These are phyloP conservation scores for Colletotrichum ledebouriae DNA, from an alignment of 2,329 filamentous ascomycete genomes.

Conservation along the genomic window DNA sequence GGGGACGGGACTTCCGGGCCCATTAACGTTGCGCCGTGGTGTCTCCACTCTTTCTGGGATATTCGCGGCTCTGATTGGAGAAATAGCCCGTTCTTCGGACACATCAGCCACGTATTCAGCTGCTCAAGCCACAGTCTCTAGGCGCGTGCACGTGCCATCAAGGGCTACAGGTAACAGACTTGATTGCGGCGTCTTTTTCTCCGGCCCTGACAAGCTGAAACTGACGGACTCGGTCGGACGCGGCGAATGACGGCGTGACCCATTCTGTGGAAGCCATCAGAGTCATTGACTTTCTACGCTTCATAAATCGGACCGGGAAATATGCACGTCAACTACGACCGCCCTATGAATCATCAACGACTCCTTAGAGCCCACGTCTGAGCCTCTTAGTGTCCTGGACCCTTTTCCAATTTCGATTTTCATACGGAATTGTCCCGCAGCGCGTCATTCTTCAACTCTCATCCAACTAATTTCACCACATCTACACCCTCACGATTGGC, in stretches of 20 bases:
- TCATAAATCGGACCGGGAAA: conserved; percentile 3
- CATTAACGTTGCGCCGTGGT: no score
- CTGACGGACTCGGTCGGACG: background rate
- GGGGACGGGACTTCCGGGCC: no score
- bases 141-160: conserved; percentile 6
- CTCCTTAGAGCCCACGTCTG: conserved; percentile 13
- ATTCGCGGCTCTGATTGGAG: no score
- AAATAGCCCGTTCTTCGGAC: background rate
- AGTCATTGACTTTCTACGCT: conserved; percentile 20
- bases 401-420: conserved; percentile 13
- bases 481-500: background rate
- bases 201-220: background rate
- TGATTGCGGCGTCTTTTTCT: background rate
- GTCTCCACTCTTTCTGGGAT: no score
- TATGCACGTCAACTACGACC: conserved; percentile 7
- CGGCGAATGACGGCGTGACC: conserved; percentile 25
- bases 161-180: conserved; percentile 7
- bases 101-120: background rate
- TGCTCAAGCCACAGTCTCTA: background rate
- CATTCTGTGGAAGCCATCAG: conserved; percentile 13
- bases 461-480: no score
- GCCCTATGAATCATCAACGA: conserved; percentile 31
- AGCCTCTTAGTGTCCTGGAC: conserved; percentile 1
- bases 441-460: conserved; percentile 8
- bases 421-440: conserved; percentile 14